phyloP scores from a whole-genome alignment of 2,329 filamentous ascomycete genomes.

The Clonostachys chloroleuca region DNA sequence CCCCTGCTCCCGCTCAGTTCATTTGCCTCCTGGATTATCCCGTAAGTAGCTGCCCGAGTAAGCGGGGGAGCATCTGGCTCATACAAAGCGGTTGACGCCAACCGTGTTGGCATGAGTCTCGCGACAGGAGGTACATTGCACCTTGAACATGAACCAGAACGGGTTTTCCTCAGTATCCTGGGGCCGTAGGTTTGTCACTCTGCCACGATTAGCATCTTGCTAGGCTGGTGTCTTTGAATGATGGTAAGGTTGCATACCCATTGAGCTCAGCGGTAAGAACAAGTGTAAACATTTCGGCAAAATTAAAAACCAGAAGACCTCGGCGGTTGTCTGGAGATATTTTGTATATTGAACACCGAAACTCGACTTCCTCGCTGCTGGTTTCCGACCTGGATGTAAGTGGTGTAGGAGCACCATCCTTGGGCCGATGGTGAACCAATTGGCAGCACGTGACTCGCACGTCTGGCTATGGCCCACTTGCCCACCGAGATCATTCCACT shows the following conservation, averaged over 20 bases:
- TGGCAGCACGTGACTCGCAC: too few species aligned
- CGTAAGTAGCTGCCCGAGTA: not conserved
- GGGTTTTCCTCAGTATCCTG: conserved; percentile 75
- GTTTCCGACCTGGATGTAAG: too few species aligned
- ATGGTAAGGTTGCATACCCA: conserved; percentile 45
- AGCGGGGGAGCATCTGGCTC: conserved; percentile 15
- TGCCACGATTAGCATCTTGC: conserved; percentile 25
- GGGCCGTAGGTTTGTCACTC: conserved; percentile 86
- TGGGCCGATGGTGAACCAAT: too few species aligned
- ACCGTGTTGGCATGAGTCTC: conserved; percentile 87
- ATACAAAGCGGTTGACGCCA: conserved; percentile 81
- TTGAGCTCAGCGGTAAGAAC: conserved; percentile 63
- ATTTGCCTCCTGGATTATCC: conserved; percentile 66
- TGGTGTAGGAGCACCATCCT: too few species aligned
- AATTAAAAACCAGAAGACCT: not conserved
- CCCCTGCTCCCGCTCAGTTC: conserved; percentile 90
- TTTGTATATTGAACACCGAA: too few species aligned
- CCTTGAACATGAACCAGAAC: conserved; percentile 97
- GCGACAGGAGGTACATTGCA: conserved; percentile 96
- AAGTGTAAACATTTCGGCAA: conserved; percentile 56
- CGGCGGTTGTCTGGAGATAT: too few species aligned
- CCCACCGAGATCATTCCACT: too few species aligned
- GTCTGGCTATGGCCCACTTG: too few species aligned
- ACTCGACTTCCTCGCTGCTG: too few species aligned
- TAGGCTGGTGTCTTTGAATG: too few species aligned